Percentiles rank a stretch among this genome's conserved stretches.
Evolutionary conservation across 1,139 yeast species (phyloP).

Genomic region (Candida sp.): DNA sequence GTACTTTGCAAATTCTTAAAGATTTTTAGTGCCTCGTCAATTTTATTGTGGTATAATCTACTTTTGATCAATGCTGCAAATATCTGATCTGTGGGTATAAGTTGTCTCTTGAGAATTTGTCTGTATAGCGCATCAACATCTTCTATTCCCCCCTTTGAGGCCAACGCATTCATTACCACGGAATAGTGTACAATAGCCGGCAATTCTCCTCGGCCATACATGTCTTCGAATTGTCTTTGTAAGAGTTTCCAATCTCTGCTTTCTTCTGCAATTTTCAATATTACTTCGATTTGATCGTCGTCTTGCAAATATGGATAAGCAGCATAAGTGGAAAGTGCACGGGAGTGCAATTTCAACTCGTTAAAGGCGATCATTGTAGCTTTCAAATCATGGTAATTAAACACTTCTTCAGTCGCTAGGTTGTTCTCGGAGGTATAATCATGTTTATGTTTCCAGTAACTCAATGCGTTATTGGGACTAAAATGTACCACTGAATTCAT

Average conservation of each 20-base stretch:
- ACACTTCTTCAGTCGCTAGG: background rate
- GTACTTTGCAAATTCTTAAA: slow-evolving; percentile 13
- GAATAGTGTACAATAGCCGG: slow-evolving; percentile 61
- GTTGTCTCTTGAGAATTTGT: slow-evolving; percentile 43
- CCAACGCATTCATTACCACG: slow-evolving; percentile 62
- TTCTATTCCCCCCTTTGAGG: slow-evolving; percentile 51
- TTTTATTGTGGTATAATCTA: slow-evolving; percentile 43
- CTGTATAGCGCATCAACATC: slow-evolving; percentile 52
- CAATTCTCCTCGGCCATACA: slow-evolving; percentile 54
- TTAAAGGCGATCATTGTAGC: slow-evolving; percentile 27
- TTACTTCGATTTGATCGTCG: slow-evolving; percentile 40
- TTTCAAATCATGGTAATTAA: slow-evolving; percentile 23
- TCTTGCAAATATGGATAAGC: slow-evolving; percentile 21
- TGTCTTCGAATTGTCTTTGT: slow-evolving; percentile 58
- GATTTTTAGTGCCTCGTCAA: slow-evolving; percentile 32
- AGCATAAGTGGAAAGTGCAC: slow-evolving; percentile 24
- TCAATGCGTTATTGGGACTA: slow-evolving; percentile 18
- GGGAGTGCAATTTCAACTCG: slow-evolving; percentile 16
- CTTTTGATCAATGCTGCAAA: slow-evolving; percentile 48
- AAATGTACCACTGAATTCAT: slow-evolving; percentile 14
- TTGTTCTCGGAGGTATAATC: slow-evolving; percentile 4
- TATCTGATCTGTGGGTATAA: slow-evolving; percentile 47
- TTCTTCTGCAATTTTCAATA: slow-evolving; percentile 49
- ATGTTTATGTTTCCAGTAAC: slow-evolving; percentile 24
- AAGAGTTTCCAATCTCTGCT: slow-evolving; percentile 56